Conservation (phyloP, 164 flowering plant genomes). For the Vitis amurensis region DNA sequence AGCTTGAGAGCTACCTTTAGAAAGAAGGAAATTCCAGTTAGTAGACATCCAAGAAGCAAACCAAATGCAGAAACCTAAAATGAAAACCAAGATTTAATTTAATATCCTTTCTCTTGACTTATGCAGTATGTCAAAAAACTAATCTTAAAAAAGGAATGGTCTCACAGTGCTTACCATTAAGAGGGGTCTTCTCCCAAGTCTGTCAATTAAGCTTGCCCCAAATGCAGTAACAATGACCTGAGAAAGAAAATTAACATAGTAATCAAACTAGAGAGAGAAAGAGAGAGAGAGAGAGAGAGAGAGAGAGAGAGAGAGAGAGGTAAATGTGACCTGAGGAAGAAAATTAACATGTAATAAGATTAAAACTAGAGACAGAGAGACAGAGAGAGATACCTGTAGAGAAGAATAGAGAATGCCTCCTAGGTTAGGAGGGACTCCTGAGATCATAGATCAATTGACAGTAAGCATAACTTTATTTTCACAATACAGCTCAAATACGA, state of each 20-base stretch:
- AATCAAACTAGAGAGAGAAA: too few species aligned
- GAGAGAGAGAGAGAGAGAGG: too few species aligned
- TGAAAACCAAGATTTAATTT: background rate
- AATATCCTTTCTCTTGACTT: background rate
- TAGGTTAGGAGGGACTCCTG: too few species aligned
- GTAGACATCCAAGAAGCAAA: conserved; percentile 1
- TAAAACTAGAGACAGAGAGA: background rate
- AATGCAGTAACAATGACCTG: conserved; percentile 4
- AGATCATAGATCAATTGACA: too few species aligned
- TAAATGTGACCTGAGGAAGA: too few species aligned
- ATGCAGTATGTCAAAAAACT: background rate
- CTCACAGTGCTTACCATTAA: conserved; percentile 1
- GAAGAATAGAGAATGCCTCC: too few species aligned
- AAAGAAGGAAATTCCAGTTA: conserved; percentile 1
- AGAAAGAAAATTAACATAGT: too few species aligned
- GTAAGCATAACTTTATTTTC: too few species aligned
- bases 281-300: too few species aligned
- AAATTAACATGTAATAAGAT: too few species aligned
- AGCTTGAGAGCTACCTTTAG: conserved; percentile 2
- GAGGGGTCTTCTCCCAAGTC: conserved; percentile 14
- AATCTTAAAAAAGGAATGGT: background rate
- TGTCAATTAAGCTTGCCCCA: conserved; percentile 11
- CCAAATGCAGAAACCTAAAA: background rate
- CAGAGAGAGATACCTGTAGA: too few species aligned
- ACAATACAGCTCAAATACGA: too few species aligned